These are phyloP conservation scores for Fraxinus platypoda DNA, from an alignment of 305 asterid genomes.

Conservation along the genomic window DNA sequence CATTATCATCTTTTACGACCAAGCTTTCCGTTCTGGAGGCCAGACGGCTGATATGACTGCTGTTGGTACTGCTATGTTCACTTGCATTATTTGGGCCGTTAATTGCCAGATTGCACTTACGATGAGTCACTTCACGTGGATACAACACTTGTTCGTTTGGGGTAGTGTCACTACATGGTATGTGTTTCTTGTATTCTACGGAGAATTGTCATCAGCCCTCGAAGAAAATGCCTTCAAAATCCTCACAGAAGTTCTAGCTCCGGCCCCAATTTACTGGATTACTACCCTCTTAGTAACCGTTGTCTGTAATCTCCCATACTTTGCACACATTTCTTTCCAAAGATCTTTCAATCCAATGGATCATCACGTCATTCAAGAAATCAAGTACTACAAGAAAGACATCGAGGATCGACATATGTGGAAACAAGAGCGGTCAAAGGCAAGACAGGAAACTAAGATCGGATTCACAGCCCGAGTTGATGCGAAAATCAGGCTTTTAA, in stretches of 20 bases:
- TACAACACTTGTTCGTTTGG: conserved; percentile 66
- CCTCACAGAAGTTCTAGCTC: conserved; percentile 50
- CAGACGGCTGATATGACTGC: conserved; percentile 27
- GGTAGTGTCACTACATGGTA: conserved; percentile 64
- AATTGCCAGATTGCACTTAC: conserved; percentile 64
- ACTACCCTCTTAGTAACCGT: conserved; percentile 42
- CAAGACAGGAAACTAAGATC: conserved; percentile 57
- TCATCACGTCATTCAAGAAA: conserved; percentile 70
- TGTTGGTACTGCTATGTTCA: conserved; percentile 63
- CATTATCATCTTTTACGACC: conserved; percentile 19
- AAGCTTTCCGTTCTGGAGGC: conserved; percentile 31
- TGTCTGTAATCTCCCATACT: conserved; percentile 53
- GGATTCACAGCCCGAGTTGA: conserved; percentile 83
- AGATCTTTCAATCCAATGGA: conserved; percentile 48
- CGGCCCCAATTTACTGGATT: conserved; percentile 58
- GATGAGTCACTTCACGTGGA: conserved; percentile 63
- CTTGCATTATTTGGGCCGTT: conserved; percentile 68
- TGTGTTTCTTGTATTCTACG: conserved; percentile 45
- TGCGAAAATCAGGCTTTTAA: conserved; percentile 60
- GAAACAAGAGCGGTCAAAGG: conserved; percentile 61
- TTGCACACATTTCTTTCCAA: conserved; percentile 50
- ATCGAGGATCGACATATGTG: conserved; percentile 67
- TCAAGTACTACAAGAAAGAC: conserved; percentile 58
- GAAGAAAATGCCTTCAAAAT: conserved; percentile 48
- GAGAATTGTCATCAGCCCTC: conserved; percentile 37